Base-by-base conservation (phyloP, 257 asterid species). In the Solanum bulbocastanum region DNA sequence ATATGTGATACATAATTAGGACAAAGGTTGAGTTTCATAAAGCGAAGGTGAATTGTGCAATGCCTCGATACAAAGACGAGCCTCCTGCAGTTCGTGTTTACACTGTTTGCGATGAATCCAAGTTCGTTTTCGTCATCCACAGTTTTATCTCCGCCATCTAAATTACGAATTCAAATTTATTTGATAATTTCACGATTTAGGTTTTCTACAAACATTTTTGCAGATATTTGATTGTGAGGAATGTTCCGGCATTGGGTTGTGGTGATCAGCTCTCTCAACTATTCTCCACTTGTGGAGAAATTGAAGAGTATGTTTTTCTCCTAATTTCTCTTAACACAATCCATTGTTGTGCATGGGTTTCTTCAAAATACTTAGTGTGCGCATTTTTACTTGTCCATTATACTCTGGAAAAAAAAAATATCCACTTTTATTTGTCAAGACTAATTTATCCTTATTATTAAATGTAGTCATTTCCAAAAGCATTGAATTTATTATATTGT, bases 101-200 rank as follows among this genome's bases (percentile, higher is more conserved):
- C 87, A 94, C 98, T 14, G 96, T 96, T 89, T 95, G 98, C 83
- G 98, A 96, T 85, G 99, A 96, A 94, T 96, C 99, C 89, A 96
- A 91, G 98, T 95, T 23, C 37, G 93, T 87, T 27, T 16, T 16
- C 81, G 46, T 37, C 42, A 76, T 23, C 83, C 83, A 39, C 11
- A 71, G 13, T 71, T 20, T 71, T 49, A 13, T 76, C 60, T 27
- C 37, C 16, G 23, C 83, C 58, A 84, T n/a, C 14, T 30, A 13
- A 27, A 5, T 33, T 76, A 39, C 60, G 15, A 44, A 23, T 36
- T 35, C 32, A n/a, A n/a, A 74, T 18, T 36, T 22, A 78, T 25
- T n/a, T 30, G 62, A 40, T 78, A 6, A n/a, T 75, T 87, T 78
- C 62, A 39, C 46, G 32, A 25, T 32, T 74, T 69, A 23, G 76